Evolutionary conservation across 768 basidiomycete genomes (phyloP), one percentile per base, ranked within the genome.

Genomic region (Leucocoprinus leucothites): DNA sequence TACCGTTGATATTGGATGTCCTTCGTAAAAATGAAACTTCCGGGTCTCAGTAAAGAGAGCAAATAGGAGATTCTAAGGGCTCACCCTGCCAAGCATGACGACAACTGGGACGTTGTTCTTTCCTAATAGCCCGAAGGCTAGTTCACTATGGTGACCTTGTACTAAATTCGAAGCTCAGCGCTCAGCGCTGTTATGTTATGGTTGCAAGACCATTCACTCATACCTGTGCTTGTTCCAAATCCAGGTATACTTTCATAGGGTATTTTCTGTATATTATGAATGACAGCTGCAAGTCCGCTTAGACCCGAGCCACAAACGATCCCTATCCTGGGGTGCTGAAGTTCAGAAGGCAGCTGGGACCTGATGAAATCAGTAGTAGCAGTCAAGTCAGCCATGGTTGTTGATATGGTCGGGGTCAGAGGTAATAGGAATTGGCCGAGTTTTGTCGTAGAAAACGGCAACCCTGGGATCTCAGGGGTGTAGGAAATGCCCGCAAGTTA

Each of bases 301-400:
- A 95, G 73, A 2, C 94, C 93, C 1, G 88, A 90, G 54, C 94
- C 93, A 66, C 92, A 94, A 24, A 95, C 84, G 61, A 95, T 91
- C 18, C 87, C 93, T 16, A 93, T 80, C 31, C 74, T 75, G 9
- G 92, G 92, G 21, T 60, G 66, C 56, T 68, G 69, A 7, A 76
- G 60, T 18, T 65, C 66, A 9, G 48, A 61, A 6, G 78, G 77
- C 34, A 80, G 60, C 1, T 58, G 48, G 3, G 65, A 61, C 25
- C 56, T 62, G 41, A 79, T 69, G 8, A 68, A 71, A 8, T 65
- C 61, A 9, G 76, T 53, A 14, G 71, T 71, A 19, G 69, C 57
- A 25, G 47, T 49, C 58, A 71, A 60, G 47, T 51, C 25, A 47
- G 40, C 25, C 25, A 41, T 36, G 35, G 26, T 51, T 19, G 18